Evolutionary conservation across 305 asterid genomes (phyloP).

Genomic region (Salvia sclarea): DNA sequence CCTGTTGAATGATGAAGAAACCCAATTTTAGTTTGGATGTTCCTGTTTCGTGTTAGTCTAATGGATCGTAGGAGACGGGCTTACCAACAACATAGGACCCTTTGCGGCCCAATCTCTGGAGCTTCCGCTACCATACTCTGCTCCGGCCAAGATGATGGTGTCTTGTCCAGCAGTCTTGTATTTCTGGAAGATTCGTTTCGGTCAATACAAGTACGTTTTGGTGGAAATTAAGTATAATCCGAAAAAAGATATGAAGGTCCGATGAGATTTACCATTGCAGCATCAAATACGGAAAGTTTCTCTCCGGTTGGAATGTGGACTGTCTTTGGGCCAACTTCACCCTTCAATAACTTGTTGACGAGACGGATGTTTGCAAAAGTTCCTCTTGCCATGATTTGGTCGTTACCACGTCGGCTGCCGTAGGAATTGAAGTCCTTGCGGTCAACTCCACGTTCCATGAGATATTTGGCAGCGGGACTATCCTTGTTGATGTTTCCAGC

Average conservation of each 20-base stretch:
- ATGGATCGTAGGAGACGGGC: slow-evolving; percentile 20
- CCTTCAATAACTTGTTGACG: slow-evolving; percentile 87
- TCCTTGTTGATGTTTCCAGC: slow-evolving; percentile 96
- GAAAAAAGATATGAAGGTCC: background rate
- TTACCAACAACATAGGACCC: slow-evolving; percentile 93
- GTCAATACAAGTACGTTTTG: slow-evolving; percentile 14
- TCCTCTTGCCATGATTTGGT: slow-evolving; percentile 96
- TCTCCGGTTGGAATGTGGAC: slow-evolving; percentile 89
- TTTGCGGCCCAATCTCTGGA: slow-evolving; percentile 98
- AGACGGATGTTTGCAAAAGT: slow-evolving; percentile 94
- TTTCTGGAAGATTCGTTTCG: slow-evolving; percentile 48
- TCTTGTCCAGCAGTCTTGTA: slow-evolving; percentile 77
- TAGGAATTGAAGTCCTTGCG: slow-evolving; percentile 88
- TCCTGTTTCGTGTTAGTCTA: background rate
- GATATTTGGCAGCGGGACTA: slow-evolving; percentile 90
- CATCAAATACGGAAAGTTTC: slow-evolving; percentile 75
- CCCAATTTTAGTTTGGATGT: slow-evolving; percentile 6
- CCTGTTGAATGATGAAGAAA: slow-evolving; percentile 43
- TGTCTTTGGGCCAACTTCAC: slow-evolving; percentile 92
- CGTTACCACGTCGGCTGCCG: slow-evolving; percentile 98
- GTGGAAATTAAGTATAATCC: background rate
- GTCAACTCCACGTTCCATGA: slow-evolving; percentile 74
- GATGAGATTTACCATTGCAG: slow-evolving; percentile 69
- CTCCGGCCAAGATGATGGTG: slow-evolving; percentile 96
- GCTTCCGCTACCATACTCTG: slow-evolving; percentile 98